These are phyloP conservation scores for Tricholoma hemisulphureum DNA, from an alignment of 768 basidiomycete species.

Conservation along the genomic window DNA sequence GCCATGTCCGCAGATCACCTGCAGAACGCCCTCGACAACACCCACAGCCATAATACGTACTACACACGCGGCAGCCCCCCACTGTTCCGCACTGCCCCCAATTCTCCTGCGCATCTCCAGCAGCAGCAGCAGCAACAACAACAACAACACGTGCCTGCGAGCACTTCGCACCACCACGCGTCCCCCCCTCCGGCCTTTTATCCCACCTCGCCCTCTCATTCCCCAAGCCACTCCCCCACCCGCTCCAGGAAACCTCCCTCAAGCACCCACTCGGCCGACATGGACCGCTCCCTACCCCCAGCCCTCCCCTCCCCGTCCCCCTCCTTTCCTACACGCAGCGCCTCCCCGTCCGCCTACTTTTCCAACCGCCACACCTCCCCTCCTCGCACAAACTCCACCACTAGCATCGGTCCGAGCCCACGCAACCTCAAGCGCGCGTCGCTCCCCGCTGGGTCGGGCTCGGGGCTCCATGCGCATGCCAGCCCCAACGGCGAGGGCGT, in stretches of 20 bases:
- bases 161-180: too few species aligned
- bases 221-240: constrained; percentile 10
- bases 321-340: constrained; percentile 13
- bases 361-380: not conserved
- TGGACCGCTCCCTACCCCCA: constrained; percentile 10
- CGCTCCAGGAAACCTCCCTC: constrained; percentile 4
- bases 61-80: too few species aligned
- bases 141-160: too few species aligned
- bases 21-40: too few species aligned
- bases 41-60: too few species aligned
- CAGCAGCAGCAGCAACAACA: too few species aligned
- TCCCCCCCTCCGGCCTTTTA: constrained; percentile 18
- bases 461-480: not conserved
- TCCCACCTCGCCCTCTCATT: not conserved
- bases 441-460: not conserved
- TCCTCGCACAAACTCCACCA: not conserved
- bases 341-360: constrained; percentile 3
- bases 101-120: too few species aligned
- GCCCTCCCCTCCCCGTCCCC: constrained; percentile 22
- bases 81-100: too few species aligned
- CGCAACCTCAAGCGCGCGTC: constrained; percentile 11
- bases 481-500: not conserved
- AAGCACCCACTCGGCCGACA: not conserved
- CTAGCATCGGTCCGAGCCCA: too few species aligned
- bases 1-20: too few species aligned